phyloP scores from a whole-genome alignment of 805 yeast species.

The Saccharomyces mikatae region DNA sequence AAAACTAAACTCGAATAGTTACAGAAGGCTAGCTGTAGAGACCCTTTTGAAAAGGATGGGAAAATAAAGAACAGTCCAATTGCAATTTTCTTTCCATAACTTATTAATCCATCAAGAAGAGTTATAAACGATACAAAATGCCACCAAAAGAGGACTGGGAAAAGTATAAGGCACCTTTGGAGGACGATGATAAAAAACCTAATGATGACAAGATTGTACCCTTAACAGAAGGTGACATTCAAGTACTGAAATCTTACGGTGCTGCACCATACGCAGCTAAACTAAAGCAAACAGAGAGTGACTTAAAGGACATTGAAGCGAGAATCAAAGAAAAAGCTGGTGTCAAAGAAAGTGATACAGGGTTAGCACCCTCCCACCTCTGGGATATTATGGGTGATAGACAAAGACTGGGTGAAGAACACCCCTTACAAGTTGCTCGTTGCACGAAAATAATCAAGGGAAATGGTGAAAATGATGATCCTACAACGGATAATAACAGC shows the following conservation, averaged over 20 bases:
- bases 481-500: constrained; percentile 10
- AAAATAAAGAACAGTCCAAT: neutral
- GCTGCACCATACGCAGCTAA: constrained; percentile 89
- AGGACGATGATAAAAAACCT: constrained; percentile 44
- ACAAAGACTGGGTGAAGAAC: constrained; percentile 87
- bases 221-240: constrained; percentile 91
- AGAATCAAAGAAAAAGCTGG: constrained; percentile 94
- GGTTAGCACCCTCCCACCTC: constrained; percentile 90
- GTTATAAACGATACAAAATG: constrained; percentile 39
- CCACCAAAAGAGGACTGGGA: constrained; percentile 99
- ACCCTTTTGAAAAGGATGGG: neutral
- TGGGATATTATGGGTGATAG: constrained; percentile 98
- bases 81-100: neutral
- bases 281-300: constrained; percentile 78
- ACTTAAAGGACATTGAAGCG: constrained; percentile 72
- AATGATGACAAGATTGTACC: constrained; percentile 74
- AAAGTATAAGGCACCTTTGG: constrained; percentile 80
- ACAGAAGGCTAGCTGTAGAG: neutral
- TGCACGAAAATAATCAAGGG: constrained; percentile 93
- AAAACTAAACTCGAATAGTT: neutral
- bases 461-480: constrained; percentile 27
- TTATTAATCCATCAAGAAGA: neutral
- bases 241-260: constrained; percentile 92
- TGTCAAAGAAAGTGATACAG: constrained; percentile 90
- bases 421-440: constrained; percentile 95